Evolutionary conservation across 2,329 filamentous ascomycete genomes (phyloP), one percentile per base, ranked within the genome.

Genomic region (Fusarium nisikadoi): DNA sequence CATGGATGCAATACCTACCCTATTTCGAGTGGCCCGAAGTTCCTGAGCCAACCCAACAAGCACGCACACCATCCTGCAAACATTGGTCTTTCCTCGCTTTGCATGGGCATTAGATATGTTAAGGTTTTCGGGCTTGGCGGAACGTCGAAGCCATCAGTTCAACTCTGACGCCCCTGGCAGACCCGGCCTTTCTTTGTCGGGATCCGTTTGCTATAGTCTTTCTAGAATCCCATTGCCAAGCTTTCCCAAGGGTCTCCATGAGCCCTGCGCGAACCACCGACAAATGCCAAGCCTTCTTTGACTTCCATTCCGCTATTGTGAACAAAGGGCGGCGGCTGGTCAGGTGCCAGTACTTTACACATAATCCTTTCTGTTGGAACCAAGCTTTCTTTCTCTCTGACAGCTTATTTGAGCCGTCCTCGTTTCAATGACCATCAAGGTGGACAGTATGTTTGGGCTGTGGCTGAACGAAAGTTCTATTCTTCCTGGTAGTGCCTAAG

Each of bases 201-300:
- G 36, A 36, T 43, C 36, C 49, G 54, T 58, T 62, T 64, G 38
- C 38, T 23, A 31, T 36, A 38, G 33, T 31, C 36, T 43, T 71
- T 70, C 46, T 70, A 23, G 62, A 66, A 70, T 45, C 55, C 38
- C 52, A 23, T 46, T 52, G 25, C 39, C 43, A 46, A 60, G 43
- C 59, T 69, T 35, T 50, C 16, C 47, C n/a, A 70, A 47, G 35
- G n/a, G 29, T 38, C 27, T 47, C 31, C 20, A 31, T 36, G 20
- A 33, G n/a, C 27, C 36, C 41, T 45, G 33, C 39, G 46, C 41
- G 23, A 50, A 36, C 31, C 50, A 50, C 52, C 27, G 38, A 58
- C 52, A 41, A 29, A 41, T n/a, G 55, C 55, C 43, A 39, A 56
- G 52, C 31, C 54, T 54, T 33, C 20, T 23, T 29, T 55, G 23